A percentile compares a stretch with the other conserved stretches of the same genome.
Evolutionary conservation across 768 basidiomycete genomes (phyloP).

Genomic region (Gautieria morchelliformis): DNA sequence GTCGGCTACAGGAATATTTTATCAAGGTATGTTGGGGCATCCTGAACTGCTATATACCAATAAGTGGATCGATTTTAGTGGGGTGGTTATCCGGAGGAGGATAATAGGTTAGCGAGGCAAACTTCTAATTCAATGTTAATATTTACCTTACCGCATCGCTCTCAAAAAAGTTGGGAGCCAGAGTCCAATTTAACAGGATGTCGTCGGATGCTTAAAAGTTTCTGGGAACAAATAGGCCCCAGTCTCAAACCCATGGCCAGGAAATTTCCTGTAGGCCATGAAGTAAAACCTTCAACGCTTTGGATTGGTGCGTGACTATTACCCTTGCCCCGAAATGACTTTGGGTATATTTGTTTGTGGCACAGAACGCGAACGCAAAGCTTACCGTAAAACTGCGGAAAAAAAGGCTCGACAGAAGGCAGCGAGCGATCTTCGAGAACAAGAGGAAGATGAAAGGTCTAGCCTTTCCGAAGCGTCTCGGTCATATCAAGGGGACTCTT

Average conservation of each 20-base stretch:
- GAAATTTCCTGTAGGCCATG: conserved; percentile 28
- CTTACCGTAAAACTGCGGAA: background rate
- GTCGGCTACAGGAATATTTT: conserved; percentile 41
- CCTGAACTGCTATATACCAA: too few relatives aligned
- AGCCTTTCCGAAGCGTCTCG: too few relatives aligned
- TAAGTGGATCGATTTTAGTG: conserved; percentile 35
- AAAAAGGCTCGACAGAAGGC: background rate
- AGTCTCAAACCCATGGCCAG: conserved; percentile 45
- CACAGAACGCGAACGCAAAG: background rate
- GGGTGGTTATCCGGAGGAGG: conserved; percentile 49
- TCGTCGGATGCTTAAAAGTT: conserved; percentile 47
- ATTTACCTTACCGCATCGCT: background rate
- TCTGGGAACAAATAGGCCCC: conserved; percentile 51
- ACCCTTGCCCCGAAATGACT: background rate
- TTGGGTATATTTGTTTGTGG: background rate
- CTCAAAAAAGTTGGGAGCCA: conserved; percentile 58
- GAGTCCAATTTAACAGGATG: conserved; percentile 47
- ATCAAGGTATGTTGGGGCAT: conserved; percentile 43
- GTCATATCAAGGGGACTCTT: background rate
- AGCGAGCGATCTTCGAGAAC: conserved; percentile 11
- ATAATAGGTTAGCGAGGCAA: conserved; percentile 37
- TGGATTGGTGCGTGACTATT: conserved; percentile 47
- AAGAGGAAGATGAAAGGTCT: conserved; percentile 12
- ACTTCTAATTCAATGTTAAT: background rate
- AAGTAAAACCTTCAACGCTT: conserved; percentile 28